Percentiles rank a stretch among this genome's conserved stretches.
phyloP scores from a whole-genome alignment of 23 red algal genomes.

The Cyanidiococcus yangmingshanensis region DNA sequence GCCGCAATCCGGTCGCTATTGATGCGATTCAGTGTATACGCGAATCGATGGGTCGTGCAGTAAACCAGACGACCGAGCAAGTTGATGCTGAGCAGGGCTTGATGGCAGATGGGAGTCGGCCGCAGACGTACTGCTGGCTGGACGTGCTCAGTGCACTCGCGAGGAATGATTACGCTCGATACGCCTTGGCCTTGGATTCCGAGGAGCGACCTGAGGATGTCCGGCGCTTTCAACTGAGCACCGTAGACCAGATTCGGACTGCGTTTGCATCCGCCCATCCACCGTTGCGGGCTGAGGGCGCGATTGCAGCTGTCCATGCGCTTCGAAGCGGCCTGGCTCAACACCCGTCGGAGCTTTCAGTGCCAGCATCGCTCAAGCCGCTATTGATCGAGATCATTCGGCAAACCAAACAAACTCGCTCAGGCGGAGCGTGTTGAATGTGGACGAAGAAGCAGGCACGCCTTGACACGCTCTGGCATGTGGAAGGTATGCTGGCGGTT shows the following conservation, averaged over 20 bases:
- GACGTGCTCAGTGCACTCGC: not conserved
- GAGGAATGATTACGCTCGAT: not conserved
- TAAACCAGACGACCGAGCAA: not conserved
- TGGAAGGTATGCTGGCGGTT: too few species aligned
- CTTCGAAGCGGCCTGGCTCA: not conserved
- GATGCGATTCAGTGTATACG: constrained; percentile 7
- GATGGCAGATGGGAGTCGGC: not conserved
- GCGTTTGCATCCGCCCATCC: not conserved
- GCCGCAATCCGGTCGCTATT: not conserved
- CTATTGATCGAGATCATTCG: constrained; percentile 15
- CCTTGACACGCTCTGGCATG: too few species aligned
- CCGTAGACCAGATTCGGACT: not conserved
- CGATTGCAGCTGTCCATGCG: not conserved
- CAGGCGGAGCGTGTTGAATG: too few species aligned
- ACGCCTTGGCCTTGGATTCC: not conserved
- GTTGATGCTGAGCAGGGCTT: not conserved
- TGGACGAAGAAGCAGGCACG: too few species aligned
- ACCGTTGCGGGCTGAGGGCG: not conserved
- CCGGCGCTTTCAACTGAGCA: not conserved
- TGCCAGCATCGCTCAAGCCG: not conserved
- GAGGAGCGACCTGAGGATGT: not conserved
- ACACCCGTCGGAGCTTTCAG: not conserved
- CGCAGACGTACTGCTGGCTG: not conserved
- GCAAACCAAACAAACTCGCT: not conserved
- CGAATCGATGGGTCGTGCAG: not conserved